A percentile compares a stretch with the other conserved stretches of the same genome.
phyloP scores from a whole-genome alignment of 2,329 filamentous ascomycete genomes.

The Phialemoniopsis sp. region DNA sequence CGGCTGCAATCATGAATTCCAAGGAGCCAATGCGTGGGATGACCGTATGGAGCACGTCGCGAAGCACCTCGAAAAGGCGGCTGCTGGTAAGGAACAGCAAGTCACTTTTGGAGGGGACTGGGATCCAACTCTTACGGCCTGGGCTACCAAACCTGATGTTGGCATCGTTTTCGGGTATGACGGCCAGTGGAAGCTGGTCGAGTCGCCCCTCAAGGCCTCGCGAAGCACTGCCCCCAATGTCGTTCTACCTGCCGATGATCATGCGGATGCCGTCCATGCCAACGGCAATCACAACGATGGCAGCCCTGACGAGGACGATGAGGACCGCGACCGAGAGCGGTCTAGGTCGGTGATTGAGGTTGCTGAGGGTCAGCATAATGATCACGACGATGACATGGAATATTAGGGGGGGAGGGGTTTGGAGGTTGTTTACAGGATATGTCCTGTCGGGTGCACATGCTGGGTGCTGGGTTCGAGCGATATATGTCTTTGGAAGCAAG shows the following conservation, averaged over 20 bases:
- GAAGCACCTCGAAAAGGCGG: conserved; percentile 64
- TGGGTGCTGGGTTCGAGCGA: too few relatives aligned
- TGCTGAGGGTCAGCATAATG: conserved; percentile 2
- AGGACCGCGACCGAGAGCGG: conserved; percentile 3
- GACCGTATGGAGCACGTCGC: conserved; percentile 85
- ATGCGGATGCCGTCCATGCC: neutral
- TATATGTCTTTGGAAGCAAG: too few relatives aligned
- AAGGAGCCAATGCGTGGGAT: conserved; percentile 67
- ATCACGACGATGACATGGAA: neutral
- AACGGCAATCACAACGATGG: neutral
- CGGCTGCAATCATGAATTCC: conserved; percentile 58
- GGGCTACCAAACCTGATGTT: conserved; percentile 31
- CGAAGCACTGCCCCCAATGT: too few relatives aligned
- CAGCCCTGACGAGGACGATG: neutral
- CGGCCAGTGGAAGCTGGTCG: too few relatives aligned
- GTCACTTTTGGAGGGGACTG: conserved; percentile 32
- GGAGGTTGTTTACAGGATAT: neutral
- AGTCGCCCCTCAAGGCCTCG: too few relatives aligned
- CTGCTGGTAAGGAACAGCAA: conserved; percentile 20
- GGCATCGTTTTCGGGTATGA: conserved; percentile 23
- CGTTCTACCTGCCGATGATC: too few relatives aligned
- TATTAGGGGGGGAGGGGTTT: neutral
- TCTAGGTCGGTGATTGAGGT: conserved; percentile 11
- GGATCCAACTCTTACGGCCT: conserved; percentile 32
- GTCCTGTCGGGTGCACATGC: too few relatives aligned